These are phyloP conservation scores for Candida takata DNA, from an alignment of 805 yeast genomes.

Conservation along the genomic window DNA sequence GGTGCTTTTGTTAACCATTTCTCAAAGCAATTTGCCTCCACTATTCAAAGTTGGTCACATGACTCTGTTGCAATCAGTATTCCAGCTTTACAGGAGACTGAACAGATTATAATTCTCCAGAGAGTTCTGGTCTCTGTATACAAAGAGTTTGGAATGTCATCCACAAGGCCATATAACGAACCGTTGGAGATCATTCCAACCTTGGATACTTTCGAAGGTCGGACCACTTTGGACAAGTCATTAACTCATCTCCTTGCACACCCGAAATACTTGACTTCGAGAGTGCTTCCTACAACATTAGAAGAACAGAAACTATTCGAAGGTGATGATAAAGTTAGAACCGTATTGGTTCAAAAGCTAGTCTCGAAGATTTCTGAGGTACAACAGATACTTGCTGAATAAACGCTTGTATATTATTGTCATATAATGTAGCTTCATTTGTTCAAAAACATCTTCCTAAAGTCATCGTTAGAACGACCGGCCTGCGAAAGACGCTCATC, in stretches of 20 bases:
- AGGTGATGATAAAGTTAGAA: constrained; percentile 35
- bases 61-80: constrained; percentile 44
- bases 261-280: constrained; percentile 72
- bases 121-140: constrained; percentile 48
- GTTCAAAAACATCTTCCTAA: constrained; percentile 20
- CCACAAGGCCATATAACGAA: constrained; percentile 16
- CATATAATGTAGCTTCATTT: constrained; percentile 5
- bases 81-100: constrained; percentile 52
- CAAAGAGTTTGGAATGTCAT: constrained; percentile 39
- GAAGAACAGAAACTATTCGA: constrained; percentile 60
- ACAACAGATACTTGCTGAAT: constrained; percentile 30
- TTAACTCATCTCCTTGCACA: constrained; percentile 74
- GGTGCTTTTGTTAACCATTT: constrained; percentile 58
- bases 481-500: too few relatives aligned
- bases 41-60: constrained; percentile 64
- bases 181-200: constrained; percentile 43
- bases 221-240: constrained; percentile 52
- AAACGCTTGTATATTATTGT: background rate
- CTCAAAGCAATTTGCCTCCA: constrained; percentile 53
- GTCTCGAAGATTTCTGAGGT: constrained; percentile 46
- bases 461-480: constrained; percentile 19
- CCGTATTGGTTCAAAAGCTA: constrained; percentile 38
- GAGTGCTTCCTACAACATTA: constrained; percentile 53
- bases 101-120: constrained; percentile 60
- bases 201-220: constrained; percentile 50